phyloP scores from a whole-genome alignment of 2,329 filamentous ascomycete genomes.

The Geosmithia flava region DNA sequence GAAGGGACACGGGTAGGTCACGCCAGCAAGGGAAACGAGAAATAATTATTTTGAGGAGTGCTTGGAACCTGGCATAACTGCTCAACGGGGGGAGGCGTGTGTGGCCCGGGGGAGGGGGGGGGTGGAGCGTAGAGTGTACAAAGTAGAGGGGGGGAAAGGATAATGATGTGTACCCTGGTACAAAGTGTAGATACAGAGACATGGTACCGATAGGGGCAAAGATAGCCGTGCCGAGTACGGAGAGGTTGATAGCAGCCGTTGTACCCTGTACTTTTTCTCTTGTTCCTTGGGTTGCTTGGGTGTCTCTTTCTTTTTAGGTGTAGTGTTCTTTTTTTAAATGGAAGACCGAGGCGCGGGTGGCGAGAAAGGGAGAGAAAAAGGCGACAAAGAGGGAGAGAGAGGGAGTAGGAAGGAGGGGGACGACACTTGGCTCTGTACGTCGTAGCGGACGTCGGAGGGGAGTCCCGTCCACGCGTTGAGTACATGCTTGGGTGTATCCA shows the following conservation, averaged over 20 bases:
- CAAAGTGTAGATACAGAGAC: not conserved
- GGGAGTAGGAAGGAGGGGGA: no score
- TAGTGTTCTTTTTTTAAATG: not conserved
- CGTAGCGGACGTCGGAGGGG: no score
- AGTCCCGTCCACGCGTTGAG: no score
- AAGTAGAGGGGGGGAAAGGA: not conserved
- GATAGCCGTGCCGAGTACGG: not conserved
- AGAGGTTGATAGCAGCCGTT: not conserved
- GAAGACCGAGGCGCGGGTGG: not conserved
- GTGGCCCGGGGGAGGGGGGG: not conserved
- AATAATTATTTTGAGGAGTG: constrained; percentile 4
- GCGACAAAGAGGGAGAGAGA: no score
- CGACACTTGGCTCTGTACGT: no score
- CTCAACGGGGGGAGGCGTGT: not conserved
- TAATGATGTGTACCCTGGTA: not conserved
- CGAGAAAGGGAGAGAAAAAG: not conserved
- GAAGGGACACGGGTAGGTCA: not conserved
- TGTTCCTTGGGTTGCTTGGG: no score
- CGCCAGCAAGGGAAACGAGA: constrained; percentile 2
- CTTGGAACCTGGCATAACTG: constrained; percentile 1
- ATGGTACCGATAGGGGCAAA: not conserved
- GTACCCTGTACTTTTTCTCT: not conserved
- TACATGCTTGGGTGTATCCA: no score
- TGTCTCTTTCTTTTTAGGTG: no score
- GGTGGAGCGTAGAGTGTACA: not conserved